Evolutionary conservation across 2,329 filamentous ascomycete species (phyloP), one percentile per base, ranked within the genome.

Genomic region (Cadophora sp.): DNA sequence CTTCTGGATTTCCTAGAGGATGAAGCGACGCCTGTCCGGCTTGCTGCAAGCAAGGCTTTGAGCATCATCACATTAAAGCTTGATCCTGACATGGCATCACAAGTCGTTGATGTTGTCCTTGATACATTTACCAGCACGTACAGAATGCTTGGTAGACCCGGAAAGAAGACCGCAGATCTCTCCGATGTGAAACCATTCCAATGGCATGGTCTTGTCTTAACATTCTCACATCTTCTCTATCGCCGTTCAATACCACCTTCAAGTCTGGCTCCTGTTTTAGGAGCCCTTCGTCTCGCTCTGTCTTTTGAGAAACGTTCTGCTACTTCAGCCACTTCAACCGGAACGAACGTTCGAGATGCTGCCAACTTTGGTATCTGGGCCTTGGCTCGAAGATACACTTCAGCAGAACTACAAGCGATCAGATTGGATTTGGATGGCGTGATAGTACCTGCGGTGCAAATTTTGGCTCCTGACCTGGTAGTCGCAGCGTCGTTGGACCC

Each of bases 321-420:
- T 56, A 87, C 93, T 0, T 93, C 93, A 3, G 95, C 96, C n/a
- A 89, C 87, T 14, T 94, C 93, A 3, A 84, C 95, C 12, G 96
- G 96, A 1, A 91, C 92, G 1, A 97, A 97, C 73, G 94, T 99
- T 19, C 89, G 96, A 58, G 96, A 99, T 81, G 95, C 96, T 14
- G 93, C 96, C 3, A 97, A 94, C 78, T 99, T 98, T 78, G 96
- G 96, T 7, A 91, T 98, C 27, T 99, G 96, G 96, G 92, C 94
- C 1, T 79, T 98, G 8, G 93, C 95, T 26, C 87, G 96, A 65
- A 90, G 95, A 65, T 99, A 98, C 75, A 89, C 88, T 0, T 97
- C 94, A 0, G 77, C 83, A 0, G 95, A 98, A 78, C 84, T 98
- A 7, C 83, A 91, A 12, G 83, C 83, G 0, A 86, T 97, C 0